Evolutionary conservation across 2,329 filamentous ascomycete species (phyloP), one percentile per base, ranked within the genome.

Genomic region (Didymella exigua): DNA sequence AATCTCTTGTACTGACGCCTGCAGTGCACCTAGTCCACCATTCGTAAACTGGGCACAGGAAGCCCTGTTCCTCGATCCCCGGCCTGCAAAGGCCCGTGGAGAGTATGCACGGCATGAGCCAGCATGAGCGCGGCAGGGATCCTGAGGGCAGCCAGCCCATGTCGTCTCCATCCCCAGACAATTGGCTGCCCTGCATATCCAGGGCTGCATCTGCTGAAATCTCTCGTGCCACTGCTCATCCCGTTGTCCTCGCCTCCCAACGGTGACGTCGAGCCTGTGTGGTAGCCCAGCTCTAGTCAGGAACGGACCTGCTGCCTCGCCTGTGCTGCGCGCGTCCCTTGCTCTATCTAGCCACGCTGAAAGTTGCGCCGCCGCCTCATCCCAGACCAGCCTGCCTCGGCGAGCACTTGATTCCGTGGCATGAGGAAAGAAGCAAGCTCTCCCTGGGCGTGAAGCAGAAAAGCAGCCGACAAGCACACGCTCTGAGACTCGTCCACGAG

Each of bases 31-130:
- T n/a, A n/a, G 14, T 41, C 42, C 10, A 38, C 18, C 31, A 13
- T 38, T 31, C 38, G 40, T 26, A 41, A 27, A 42, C 27, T 46
- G 41, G 41, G 30, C 52, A 36, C 46, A 55, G 23, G 14, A 42
- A 45, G 52, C 46, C 46, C 51, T 43, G 51, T 42, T 49, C 46
- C 46, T 50, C 23, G 38, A 23, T 49, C 45, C 46, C 46, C 52
- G 46, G 46, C 46, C 24, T 38, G 33, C 33, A 11, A 19, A 36
- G 18, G 4, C 33, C 33, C 33, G 33, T 36, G 21, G 9, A 21
- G 33, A 13, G 36, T 16, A 16, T 19, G 7, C 36, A 38, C 36
- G 43, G 38, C 43, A 44, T 19, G 45, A 46, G 18, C 18, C 33
- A 36, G 50, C 50, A 53, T 33, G 34, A 53, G 29, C 49, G 26